Conservation (phyloP, 768 basidiomycete genomes). For the Russula brevipes region DNA sequence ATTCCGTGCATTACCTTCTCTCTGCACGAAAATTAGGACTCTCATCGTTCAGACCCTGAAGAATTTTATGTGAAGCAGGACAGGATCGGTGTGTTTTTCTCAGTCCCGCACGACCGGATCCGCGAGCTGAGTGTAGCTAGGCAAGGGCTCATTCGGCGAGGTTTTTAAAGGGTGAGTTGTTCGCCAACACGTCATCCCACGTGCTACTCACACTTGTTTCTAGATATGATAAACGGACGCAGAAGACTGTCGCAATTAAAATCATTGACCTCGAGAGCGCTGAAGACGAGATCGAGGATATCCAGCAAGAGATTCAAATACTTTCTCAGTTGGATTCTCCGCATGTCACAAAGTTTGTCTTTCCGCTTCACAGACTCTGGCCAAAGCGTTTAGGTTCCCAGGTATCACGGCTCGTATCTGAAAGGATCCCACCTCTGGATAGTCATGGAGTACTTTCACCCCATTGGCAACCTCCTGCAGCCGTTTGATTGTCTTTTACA, state of each 20-base stretch:
- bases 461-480: neutral
- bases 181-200: conserved; percentile 7
- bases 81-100: conserved; percentile 69
- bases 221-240: conserved; percentile 93
- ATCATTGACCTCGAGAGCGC: conserved; percentile 99
- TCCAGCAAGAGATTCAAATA: conserved; percentile 98
- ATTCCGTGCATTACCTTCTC: conserved; percentile 19
- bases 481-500: conserved; percentile 30
- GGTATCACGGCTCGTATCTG: conserved; percentile 94
- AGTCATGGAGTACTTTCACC: conserved; percentile 78
- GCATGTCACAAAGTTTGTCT: conserved; percentile 86
- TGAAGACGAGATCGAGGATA: conserved; percentile 99
- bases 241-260: conserved; percentile 98
- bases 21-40: conserved; percentile 42
- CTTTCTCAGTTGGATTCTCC: conserved; percentile 94
- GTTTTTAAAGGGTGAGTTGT: conserved; percentile 89
- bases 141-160: conserved; percentile 98
- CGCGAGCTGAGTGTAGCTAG: conserved; percentile 38
- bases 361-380: conserved; percentile 26
- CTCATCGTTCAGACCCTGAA: conserved; percentile 82
- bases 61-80: conserved; percentile 97
- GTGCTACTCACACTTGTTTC: conserved; percentile 8
- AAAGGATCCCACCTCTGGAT: conserved; percentile 98
- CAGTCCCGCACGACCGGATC: conserved; percentile 16
- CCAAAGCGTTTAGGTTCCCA: conserved; percentile 28